Conservation (phyloP, 2,329 filamentous ascomycete species). For the Polytolypa hystricis region DNA sequence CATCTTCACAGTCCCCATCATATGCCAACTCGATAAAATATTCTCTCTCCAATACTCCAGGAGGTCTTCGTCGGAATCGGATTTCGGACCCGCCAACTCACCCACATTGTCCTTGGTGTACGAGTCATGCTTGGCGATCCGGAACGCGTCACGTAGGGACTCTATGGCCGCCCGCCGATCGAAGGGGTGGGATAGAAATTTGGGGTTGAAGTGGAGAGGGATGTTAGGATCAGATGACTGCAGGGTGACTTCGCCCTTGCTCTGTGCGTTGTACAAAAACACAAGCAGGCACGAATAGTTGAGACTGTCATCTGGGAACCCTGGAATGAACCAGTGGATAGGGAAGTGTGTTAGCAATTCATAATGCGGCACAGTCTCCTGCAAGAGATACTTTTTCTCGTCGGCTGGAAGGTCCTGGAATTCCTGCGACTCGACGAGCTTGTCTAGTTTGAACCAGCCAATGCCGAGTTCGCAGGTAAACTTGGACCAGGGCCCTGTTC, state of each 20-base stretch:
- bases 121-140: slow-evolving; percentile 32
- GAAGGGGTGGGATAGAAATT: slow-evolving; percentile 43
- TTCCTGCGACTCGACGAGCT: slow-evolving; percentile 33
- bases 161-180: slow-evolving; percentile 44
- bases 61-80: slow-evolving; percentile 45
- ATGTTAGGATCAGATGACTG: slow-evolving; percentile 41
- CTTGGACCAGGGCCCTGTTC: slow-evolving; percentile 26
- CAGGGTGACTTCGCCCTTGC: slow-evolving; percentile 41
- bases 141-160: slow-evolving; percentile 33
- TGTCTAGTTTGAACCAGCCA: slow-evolving; percentile 34
- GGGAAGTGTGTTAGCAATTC: slow-evolving; percentile 43
- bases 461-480: slow-evolving; percentile 20
- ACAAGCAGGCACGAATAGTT: slow-evolving; percentile 36
- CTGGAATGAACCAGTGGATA: slow-evolving; percentile 32
- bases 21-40: slow-evolving; percentile 42
- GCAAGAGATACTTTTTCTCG: slow-evolving; percentile 35
- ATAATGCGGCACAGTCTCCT: slow-evolving; percentile 45
- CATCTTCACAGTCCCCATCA: slow-evolving; percentile 49
- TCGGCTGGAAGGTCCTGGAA: slow-evolving; percentile 39
- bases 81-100: slow-evolving; percentile 34
- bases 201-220: slow-evolving; percentile 44
- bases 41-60: slow-evolving; percentile 36
- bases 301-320: slow-evolving; percentile 24
- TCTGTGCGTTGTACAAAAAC: slow-evolving; percentile 45
- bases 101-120: slow-evolving; percentile 36